Evolutionary conservation across 495 filamentous ascomycete species (phyloP).

Genomic region (Bombardia bombarda): DNA sequence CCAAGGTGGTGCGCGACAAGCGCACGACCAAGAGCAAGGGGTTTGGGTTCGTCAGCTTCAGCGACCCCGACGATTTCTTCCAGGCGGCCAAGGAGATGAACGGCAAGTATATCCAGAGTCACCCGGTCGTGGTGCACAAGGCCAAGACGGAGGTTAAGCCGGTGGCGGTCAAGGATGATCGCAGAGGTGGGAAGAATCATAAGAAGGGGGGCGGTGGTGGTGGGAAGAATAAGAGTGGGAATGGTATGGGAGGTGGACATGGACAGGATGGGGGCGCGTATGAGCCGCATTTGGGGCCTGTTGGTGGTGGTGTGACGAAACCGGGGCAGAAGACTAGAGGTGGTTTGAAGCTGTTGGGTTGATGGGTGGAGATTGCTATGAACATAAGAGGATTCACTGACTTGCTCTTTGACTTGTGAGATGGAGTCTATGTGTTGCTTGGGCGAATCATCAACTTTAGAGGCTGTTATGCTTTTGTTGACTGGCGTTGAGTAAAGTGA

Average conservation of each 20-base stretch:
- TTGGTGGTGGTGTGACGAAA: conserved; percentile 65
- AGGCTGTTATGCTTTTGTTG: too few species aligned
- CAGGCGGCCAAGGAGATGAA: conserved; percentile 94
- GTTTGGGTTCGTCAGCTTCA: conserved; percentile 94
- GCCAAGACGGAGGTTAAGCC: conserved; percentile 87
- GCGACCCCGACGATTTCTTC: conserved; percentile 92
- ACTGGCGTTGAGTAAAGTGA: too few species aligned
- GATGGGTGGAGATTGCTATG: too few species aligned
- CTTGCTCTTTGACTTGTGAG: not conserved
- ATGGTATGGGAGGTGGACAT: conserved; percentile 16
- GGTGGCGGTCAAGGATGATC: conserved; percentile 38
- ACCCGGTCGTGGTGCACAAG: conserved; percentile 78
- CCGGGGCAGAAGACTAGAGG: conserved; percentile 72
- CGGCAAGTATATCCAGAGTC: conserved; percentile 97
- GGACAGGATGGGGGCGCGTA: conserved; percentile 20
- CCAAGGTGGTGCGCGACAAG: conserved; percentile 93
- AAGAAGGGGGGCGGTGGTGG: conserved; percentile 20
- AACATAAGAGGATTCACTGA: not conserved
- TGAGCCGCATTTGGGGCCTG: conserved; percentile 37
- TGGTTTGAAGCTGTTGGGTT: conserved; percentile 71
- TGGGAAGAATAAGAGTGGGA: conserved; percentile 28
- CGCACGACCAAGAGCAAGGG: conserved; percentile 91
- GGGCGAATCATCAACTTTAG: too few species aligned
- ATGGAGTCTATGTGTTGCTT: too few species aligned
- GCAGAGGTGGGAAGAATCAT: conserved; percentile 25